These are phyloP conservation scores for Medicago arabica DNA, from an alignment of 306 rosid species.

Conservation along the genomic window DNA sequence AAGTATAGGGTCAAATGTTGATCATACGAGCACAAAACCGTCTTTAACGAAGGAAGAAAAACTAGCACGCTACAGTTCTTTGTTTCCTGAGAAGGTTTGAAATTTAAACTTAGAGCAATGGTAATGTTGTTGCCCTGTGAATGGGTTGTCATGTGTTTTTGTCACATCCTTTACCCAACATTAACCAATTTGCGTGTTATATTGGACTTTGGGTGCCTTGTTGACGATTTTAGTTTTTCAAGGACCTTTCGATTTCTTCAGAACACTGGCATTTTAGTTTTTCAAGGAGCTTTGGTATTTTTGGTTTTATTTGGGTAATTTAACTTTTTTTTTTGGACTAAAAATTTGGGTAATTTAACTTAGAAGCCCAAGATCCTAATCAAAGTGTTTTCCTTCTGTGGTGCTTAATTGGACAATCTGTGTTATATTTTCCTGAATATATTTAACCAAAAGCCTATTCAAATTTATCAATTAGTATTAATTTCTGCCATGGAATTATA, in stretches of 20 bases:
- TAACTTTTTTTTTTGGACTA: no score
- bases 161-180: neutral
- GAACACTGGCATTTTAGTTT: no score
- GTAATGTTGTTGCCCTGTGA: slow-evolving; percentile 1
- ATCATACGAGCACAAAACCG: slow-evolving; percentile 49
- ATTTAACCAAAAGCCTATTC: neutral
- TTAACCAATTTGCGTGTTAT: slow-evolving; percentile 18
- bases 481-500: slow-evolving; percentile 31
- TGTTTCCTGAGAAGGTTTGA: slow-evolving; percentile 90
- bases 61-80: slow-evolving; percentile 48
- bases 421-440: slow-evolving; percentile 4
- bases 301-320: neutral
- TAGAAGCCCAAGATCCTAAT: slow-evolving; percentile 4
- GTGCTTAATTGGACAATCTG: neutral
- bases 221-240: neutral
- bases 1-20: slow-evolving; percentile 48
- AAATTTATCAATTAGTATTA: slow-evolving; percentile 26
- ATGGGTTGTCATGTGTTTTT: neutral
- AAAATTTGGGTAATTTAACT: slow-evolving; percentile 7
- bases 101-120: slow-evolving; percentile 12
- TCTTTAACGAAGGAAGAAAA: slow-evolving; percentile 58
- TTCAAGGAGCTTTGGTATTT: neutral
- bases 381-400: slow-evolving; percentile 24
- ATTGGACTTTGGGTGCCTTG: slow-evolving; percentile 21
- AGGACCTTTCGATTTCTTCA: no score